Conservation (phyloP, 345 rosid species). For the Brassica napus region Da-Ae NC_063439.1:11744501-11745000, state of each 20-base stretch:
- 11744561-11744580: neutral
- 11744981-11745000: too few species aligned
- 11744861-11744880: too few species aligned
- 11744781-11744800: neutral
- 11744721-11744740: neutral
- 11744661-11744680: neutral
- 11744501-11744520: neutral
- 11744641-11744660: neutral
- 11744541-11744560: neutral
- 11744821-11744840: too few species aligned
- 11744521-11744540: conserved; percentile 1
- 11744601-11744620: neutral
- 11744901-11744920: too few species aligned
- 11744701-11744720: neutral
- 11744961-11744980: too few species aligned
- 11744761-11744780: neutral
- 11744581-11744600: neutral
- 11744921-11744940: too few species aligned
- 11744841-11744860: too few species aligned
- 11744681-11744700: neutral
- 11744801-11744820: too few species aligned
- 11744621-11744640: neutral
- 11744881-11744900: too few species aligned
- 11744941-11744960: too few species aligned
- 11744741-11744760: neutral